phyloP scores from a whole-genome alignment of 208 protist species.

The Vickermania spadyakhi region DNA sequence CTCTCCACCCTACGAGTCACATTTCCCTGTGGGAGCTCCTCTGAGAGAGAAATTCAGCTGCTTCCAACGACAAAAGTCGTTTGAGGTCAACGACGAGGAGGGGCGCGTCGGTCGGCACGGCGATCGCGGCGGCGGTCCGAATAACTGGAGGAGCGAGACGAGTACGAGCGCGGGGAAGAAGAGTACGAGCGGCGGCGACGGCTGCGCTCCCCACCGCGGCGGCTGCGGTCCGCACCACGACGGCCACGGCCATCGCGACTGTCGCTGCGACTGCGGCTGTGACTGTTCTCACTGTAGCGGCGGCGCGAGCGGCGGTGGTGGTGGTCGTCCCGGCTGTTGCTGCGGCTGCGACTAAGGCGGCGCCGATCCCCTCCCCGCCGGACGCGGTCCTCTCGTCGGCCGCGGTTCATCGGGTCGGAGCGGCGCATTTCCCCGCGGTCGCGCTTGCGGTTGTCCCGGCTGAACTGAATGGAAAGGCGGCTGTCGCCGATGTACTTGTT shows the following conservation, averaged over 20 bases:
- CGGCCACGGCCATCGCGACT: constrained; percentile 12
- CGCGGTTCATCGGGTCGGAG: constrained; percentile 9
- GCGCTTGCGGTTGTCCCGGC: constrained; percentile 15
- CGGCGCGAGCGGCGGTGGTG: constrained; percentile 14
- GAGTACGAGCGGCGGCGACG: constrained; percentile 14
- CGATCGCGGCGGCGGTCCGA: constrained; percentile 3
- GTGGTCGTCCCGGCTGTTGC: constrained; percentile 5
- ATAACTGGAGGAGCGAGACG: neutral
- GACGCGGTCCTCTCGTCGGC: constrained; percentile 2
- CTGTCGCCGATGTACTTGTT: constrained; percentile 34
- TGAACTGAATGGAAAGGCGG: constrained; percentile 47
- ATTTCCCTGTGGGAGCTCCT: too few species aligned
- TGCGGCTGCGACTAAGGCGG: constrained; percentile 10
- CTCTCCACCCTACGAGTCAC: too few species aligned
- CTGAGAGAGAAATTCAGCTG: too few species aligned
- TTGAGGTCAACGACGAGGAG: neutral
- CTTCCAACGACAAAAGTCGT: too few species aligned
- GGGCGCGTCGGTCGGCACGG: constrained; percentile 5
- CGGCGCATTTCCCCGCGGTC: constrained; percentile 8
- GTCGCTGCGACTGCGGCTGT: constrained; percentile 7
- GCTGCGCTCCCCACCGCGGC: constrained; percentile 3
- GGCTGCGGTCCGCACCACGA: constrained; percentile 4
- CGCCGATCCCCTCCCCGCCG: constrained; percentile 9
- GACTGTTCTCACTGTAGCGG: constrained; percentile 18
- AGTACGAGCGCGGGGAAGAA: constrained; percentile 6